phyloP scores from a whole-genome alignment of 2,329 filamentous ascomycete species.

The Hymenoscyphus repandus region DNA sequence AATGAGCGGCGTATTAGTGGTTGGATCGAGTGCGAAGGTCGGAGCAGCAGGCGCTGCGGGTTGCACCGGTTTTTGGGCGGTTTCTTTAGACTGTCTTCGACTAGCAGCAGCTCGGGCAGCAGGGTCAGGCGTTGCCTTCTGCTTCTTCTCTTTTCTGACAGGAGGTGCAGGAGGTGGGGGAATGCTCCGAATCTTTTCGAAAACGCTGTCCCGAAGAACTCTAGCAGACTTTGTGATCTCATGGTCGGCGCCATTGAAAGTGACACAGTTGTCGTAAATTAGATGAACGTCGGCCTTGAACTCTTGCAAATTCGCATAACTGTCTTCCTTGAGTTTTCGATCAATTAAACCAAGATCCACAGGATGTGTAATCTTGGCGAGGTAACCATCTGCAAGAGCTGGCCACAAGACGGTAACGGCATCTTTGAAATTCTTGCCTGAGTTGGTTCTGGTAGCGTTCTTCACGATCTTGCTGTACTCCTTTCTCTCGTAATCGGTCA shows the following conservation, averaged over 20 bases:
- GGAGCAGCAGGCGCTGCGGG: slow-evolving; percentile 39
- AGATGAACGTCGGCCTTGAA: slow-evolving; percentile 71
- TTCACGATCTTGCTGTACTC: slow-evolving; percentile 62
- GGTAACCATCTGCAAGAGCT: slow-evolving; percentile 67
- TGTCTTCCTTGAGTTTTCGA: slow-evolving; percentile 60
- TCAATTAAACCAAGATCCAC: slow-evolving; percentile 86
- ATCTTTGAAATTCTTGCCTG: slow-evolving; percentile 67
- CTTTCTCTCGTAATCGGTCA: slow-evolving; percentile 55
- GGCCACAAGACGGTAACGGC: slow-evolving; percentile 76
- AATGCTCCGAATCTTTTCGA: slow-evolving; percentile 44
- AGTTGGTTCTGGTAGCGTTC: slow-evolving; percentile 80
- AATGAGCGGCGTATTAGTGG: slow-evolving; percentile 69
- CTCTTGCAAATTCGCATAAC: slow-evolving; percentile 65
- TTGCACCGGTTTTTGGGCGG: slow-evolving; percentile 28
- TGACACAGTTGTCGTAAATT: slow-evolving; percentile 71
- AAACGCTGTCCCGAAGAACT: slow-evolving; percentile 53
- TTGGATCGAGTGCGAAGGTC: slow-evolving; percentile 71
- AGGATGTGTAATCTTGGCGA: slow-evolving; percentile 64
- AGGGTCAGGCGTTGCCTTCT: slow-evolving; percentile 39
- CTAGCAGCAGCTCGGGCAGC: slow-evolving; percentile 30
- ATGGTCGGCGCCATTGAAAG: slow-evolving; percentile 80
- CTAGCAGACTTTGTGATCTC: slow-evolving; percentile 57
- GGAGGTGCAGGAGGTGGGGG: slow-evolving; percentile 49
- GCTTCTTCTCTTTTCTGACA: slow-evolving; percentile 52
- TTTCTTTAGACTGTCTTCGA: slow-evolving; percentile 34